These are phyloP conservation scores for Austroboletus niveus DNA, from an alignment of 1,284 basidiomycete genomes.

Conservation along the genomic window DNA sequence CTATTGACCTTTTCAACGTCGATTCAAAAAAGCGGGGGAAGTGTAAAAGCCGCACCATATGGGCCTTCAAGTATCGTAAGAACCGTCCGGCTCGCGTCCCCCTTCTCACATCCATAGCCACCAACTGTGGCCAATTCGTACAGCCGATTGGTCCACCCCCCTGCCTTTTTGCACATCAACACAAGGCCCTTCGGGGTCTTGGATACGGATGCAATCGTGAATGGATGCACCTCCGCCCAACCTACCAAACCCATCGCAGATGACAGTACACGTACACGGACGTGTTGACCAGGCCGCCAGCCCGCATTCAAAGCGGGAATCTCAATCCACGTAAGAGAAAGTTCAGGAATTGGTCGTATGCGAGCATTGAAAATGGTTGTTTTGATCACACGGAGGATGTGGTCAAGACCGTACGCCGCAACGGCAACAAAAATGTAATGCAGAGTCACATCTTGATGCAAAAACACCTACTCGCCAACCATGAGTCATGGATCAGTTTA, in stretches of 20 bases:
- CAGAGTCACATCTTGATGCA: constrained; percentile 44
- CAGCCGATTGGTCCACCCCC: constrained; percentile 62
- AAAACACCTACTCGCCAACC: constrained; percentile 36
- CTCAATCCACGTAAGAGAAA: constrained; percentile 59
- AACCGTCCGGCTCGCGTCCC: constrained; percentile 39
- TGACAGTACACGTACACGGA: constrained; percentile 69
- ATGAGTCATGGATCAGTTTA: background rate
- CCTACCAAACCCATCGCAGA: constrained; percentile 56
- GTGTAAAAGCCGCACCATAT: constrained; percentile 49
- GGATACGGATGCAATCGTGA: constrained; percentile 65
- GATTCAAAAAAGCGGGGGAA: background rate
- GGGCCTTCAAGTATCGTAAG: constrained; percentile 72
- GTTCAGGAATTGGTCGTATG: constrained; percentile 55
- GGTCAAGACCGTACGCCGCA: constrained; percentile 66
- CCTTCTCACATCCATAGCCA: constrained; percentile 41
- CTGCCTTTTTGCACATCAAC: constrained; percentile 63
- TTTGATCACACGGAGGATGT: constrained; percentile 61
- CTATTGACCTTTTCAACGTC: constrained; percentile 31
- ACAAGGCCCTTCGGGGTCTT: constrained; percentile 52
- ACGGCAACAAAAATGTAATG: constrained; percentile 53
- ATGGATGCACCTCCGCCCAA: constrained; percentile 71
- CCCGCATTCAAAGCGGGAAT: constrained; percentile 64
- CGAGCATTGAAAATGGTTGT: constrained; percentile 61
- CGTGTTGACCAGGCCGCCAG: constrained; percentile 84
- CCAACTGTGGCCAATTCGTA: constrained; percentile 53